phyloP scores from a whole-genome alignment of 768 basidiomycete species.

The Mycena floridula region DNA sequence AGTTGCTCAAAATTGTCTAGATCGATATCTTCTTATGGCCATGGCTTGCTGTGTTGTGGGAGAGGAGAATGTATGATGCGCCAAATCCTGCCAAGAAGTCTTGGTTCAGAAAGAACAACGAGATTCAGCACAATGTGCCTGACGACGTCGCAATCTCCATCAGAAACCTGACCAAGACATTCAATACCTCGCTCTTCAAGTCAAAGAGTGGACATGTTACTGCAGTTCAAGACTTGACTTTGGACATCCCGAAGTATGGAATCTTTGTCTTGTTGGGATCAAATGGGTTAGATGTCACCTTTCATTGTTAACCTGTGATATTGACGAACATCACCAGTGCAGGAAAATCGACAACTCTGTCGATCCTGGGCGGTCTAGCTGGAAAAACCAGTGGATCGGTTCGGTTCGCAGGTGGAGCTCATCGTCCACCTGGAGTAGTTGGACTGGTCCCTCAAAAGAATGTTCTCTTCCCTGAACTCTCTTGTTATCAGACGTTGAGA shows the following conservation, averaged over 20 bases:
- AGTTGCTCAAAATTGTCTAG: too few relatives aligned
- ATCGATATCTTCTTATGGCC: conserved; percentile 75
- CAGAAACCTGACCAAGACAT: conserved; percentile 53
- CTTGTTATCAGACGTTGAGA: conserved; percentile 65
- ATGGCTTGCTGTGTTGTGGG: conserved; percentile 51
- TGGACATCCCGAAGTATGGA: conserved; percentile 65
- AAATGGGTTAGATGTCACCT: conserved; percentile 43
- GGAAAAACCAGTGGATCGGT: conserved; percentile 55
- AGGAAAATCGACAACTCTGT: conserved; percentile 71
- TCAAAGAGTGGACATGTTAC: conserved; percentile 43
- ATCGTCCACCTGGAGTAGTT: conserved; percentile 52
- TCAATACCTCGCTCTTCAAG: conserved; percentile 41
- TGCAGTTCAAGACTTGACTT: conserved; percentile 59
- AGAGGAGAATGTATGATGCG: conserved; percentile 58
- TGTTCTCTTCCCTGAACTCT: conserved; percentile 71
- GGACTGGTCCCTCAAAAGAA: conserved; percentile 84
- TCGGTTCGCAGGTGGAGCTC: conserved; percentile 44
- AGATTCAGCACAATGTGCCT: conserved; percentile 16
- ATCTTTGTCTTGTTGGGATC: conserved; percentile 77
- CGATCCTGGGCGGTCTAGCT: conserved; percentile 58
- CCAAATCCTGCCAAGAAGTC: conserved; percentile 24
- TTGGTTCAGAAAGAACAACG: conserved; percentile 31
- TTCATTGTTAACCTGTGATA: background rate
- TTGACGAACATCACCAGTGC: conserved; percentile 36
- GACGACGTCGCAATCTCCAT: conserved; percentile 55